Conservation (phyloP, 164 flowering plant species). For the Pachysandra terminalis region DNA sequence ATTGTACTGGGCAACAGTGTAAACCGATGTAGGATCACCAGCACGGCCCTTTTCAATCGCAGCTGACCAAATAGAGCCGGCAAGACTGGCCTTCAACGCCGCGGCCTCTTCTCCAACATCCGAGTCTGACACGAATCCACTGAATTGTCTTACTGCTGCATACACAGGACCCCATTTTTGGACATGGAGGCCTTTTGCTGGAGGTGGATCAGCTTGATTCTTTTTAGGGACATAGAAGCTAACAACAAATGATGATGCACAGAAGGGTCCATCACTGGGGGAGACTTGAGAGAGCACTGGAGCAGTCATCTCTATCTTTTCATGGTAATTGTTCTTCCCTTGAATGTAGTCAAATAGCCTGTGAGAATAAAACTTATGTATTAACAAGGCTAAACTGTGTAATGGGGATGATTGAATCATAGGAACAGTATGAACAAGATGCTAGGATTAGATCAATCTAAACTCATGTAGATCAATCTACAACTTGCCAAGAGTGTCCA, state of each 20-base stretch:
- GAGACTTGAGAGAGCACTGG: conserved; percentile 74
- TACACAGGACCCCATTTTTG: conserved; percentile 60
- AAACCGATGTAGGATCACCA: conserved; percentile 29
- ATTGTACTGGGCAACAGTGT: conserved; percentile 83
- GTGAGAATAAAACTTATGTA: background rate
- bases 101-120: conserved; percentile 69
- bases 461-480: no score
- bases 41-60: conserved; percentile 42
- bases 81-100: conserved; percentile 52
- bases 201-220: conserved; percentile 75
- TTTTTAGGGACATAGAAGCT: conserved; percentile 77
- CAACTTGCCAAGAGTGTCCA: no score
- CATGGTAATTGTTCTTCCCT: conserved; percentile 61
- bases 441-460: no score
- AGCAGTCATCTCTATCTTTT: conserved; percentile 84
- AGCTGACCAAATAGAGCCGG: conserved; percentile 51
- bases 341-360: conserved; percentile 87
- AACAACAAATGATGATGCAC: conserved; percentile 65
- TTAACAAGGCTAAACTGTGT: no score
- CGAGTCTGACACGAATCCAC: conserved; percentile 62
- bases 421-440: no score
- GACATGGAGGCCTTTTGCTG: conserved; percentile 59
- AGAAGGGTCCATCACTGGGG: conserved; percentile 86
- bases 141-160: conserved; percentile 74
- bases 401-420: no score